Evolutionary conservation across 208 protist genomes (phyloP), one percentile per base, ranked within the genome.

Genomic region (Angomonas ambiguus): DNA sequence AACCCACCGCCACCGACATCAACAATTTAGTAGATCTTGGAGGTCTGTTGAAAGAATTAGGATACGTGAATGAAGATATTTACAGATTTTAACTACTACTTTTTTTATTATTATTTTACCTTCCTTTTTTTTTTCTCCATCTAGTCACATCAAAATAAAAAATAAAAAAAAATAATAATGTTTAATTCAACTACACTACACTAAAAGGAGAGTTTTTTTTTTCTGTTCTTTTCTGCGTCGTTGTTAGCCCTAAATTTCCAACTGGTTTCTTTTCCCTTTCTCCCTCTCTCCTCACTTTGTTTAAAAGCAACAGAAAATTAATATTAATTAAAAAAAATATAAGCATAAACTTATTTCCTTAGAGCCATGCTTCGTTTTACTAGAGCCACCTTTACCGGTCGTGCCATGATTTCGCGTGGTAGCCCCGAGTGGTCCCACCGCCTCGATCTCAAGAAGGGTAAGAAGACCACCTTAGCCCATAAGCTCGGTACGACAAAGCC

Each of bases 381-480:
- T 1, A 79, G 76, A 22, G 49, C 56, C 25, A 66, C 72, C 34
- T 75, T 83, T 60, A 93, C 84, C 18, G 89, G 89, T 18, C 86
- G 89, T 42, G 86, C 90, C 65, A 93, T 95, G 84, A 93, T 95
- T 53, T 95, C 90, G 25, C 90, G 90, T 71, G 90, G 90, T 34
- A 95, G 90, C 59, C 90, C 90, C 49, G 87, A 95, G 78, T 95
- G 90, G 87, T 88, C 87, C 0, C 90, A 95, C 62, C 90, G 90
- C 24, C 66, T 95, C 13, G 90, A 95, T 63, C 77, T 93, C 2
- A 95, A 95, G 77, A 90, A 91, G 53, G 87, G 90, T 27, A 93
- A 93, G 76, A 95, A 93, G 69, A 92, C 84, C 8, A 95, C 85
- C 18, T 53, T 93, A 56, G 76, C 86, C 2, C 90, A 95, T 77